These are phyloP conservation scores for Chrysanthemum seticuspe DNA, from an alignment of 129 eudicot species.

Conservation along the genomic window DNA sequence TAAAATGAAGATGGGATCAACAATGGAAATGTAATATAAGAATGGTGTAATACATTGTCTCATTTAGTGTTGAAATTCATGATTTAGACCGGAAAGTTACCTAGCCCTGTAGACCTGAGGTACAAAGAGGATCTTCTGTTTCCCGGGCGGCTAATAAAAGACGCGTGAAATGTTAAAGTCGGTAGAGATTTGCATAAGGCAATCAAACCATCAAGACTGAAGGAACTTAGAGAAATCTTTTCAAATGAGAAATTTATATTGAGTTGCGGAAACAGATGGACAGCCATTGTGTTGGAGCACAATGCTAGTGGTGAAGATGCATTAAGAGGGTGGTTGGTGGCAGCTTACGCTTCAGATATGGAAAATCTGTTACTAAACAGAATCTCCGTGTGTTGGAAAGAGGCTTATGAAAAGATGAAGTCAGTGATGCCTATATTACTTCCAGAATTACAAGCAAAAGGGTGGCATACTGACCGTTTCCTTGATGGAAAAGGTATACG, in stretches of 20 bases:
- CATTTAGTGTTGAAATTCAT: constrained; percentile 7
- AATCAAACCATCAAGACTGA: constrained; percentile 67
- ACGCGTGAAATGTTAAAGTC: constrained; percentile 80
- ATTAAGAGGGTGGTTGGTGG: constrained; percentile 93
- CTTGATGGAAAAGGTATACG: constrained; percentile 91
- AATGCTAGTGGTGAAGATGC: constrained; percentile 94
- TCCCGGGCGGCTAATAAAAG: constrained; percentile 79
- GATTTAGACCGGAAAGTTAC: constrained; percentile 68
- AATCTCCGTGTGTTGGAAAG: constrained; percentile 25
- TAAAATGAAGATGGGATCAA: constrained; percentile 7
- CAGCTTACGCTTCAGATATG: constrained; percentile 65
- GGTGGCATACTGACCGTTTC: constrained; percentile 98
- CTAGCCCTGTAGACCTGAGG: constrained; percentile 89
- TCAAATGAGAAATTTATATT: constrained; percentile 77
- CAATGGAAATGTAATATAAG: background rate
- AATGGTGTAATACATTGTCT: background rate
- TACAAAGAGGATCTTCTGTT: constrained; percentile 82
- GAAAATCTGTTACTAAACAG: constrained; percentile 28
- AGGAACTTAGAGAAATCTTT: constrained; percentile 57
- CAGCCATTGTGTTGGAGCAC: constrained; percentile 80
- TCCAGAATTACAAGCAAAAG: constrained; percentile 69
- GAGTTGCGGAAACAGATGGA: constrained; percentile 61
- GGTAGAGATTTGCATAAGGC: constrained; percentile 66
- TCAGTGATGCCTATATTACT: constrained; percentile 45
- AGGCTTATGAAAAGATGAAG: constrained; percentile 67